These are phyloP conservation scores for Neonectria neomacrospora DNA, from an alignment of 2,329 filamentous ascomycete species.

Conservation along the genomic window DNA sequence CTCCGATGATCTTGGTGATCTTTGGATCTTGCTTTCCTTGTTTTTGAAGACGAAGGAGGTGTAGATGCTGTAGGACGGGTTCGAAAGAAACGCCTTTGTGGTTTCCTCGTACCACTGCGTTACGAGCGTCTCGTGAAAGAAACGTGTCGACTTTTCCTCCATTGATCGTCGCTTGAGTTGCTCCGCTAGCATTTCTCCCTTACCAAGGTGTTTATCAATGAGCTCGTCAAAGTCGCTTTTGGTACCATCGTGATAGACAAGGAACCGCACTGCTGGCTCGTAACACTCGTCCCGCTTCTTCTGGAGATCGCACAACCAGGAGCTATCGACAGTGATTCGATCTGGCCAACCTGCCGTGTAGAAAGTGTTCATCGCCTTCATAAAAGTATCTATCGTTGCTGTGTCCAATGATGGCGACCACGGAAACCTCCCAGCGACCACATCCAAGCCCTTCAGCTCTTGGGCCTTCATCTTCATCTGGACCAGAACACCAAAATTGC, in stretches of 20 bases:
- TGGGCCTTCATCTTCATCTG: constrained; percentile 45
- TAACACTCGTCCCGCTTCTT: constrained; percentile 16
- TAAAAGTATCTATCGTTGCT: constrained; percentile 1
- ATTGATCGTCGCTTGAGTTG: constrained; percentile 40
- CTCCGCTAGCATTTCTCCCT: constrained; percentile 1
- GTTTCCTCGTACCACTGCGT: constrained; percentile 46
- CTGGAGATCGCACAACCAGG: constrained; percentile 37
- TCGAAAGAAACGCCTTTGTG: constrained; percentile 27
- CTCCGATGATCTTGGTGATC: constrained; percentile 25
- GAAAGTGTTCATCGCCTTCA: constrained; percentile 40
- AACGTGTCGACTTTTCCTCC: constrained; percentile 28
- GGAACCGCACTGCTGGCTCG: constrained; percentile 23
- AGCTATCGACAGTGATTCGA: constrained; percentile 44
- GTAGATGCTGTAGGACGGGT: constrained; percentile 17
- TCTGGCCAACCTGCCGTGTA: constrained; percentile 43
- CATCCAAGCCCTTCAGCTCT: constrained; percentile 11
- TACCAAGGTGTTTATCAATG: constrained; percentile 10
- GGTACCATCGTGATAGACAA: constrained; percentile 31
- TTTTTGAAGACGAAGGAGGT: constrained; percentile 26
- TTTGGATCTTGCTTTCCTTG: constrained; percentile 23
- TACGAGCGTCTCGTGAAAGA: constrained; percentile 44
- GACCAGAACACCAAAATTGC: constrained; percentile 54
- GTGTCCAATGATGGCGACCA: constrained; percentile 31
- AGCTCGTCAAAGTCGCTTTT: constrained; percentile 15
- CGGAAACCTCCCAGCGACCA: constrained; percentile 43